Evolutionary conservation across 2,329 filamentous ascomycete species (phyloP), one percentile per base, ranked within the genome.

Genomic region (Cladosporium sp.): DNA sequence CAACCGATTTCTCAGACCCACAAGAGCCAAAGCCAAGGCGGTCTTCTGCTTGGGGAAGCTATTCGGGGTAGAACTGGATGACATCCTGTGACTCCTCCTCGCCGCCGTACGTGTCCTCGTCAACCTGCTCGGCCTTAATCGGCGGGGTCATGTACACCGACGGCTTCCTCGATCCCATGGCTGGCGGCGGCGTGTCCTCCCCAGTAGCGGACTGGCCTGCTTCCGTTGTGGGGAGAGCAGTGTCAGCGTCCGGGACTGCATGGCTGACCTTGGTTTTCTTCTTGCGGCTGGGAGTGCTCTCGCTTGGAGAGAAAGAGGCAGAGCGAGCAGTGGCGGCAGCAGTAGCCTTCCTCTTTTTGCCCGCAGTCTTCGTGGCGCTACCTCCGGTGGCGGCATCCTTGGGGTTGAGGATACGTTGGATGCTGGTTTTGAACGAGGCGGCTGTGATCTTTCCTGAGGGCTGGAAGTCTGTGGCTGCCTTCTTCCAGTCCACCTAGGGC

Each of bases 391-490:
- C 14, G 16, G 25, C 36, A 30, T 25, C 32, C n/a, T 57, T 43
- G 18, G 36, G 18, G 5, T 2, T 57, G 10, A 59, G 21, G 2
- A 60, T 43, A 2, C 58, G 58, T 3, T 21, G 16, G 43, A 49
- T 51, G 28, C 39, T 60, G n/a, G 58, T 60, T 10, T 18, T 51
- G 43, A 60, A 60, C 2, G 58, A 60, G 5, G 14, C 43, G 18
- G 14, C n/a, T 6, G 25, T 60, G 28, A 60, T 60, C 4, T 60
- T 60, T 18, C 58, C 58, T 1, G 26, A 6, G 6, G 58, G 58
- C n/a, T 49, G 48, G 46, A 60, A 60, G 25, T 48, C 46, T n/a
- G 39, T 60, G 26, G 58, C 28, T 5, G 58, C 58, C 18, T 26
- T 49, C 18, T 21, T 34, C 58, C 58, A 60, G 26, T 60, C 30